These are phyloP conservation scores for Thalassia testudinum DNA, from an alignment of 116 monocot genomes.

Conservation along the genomic window DNA sequence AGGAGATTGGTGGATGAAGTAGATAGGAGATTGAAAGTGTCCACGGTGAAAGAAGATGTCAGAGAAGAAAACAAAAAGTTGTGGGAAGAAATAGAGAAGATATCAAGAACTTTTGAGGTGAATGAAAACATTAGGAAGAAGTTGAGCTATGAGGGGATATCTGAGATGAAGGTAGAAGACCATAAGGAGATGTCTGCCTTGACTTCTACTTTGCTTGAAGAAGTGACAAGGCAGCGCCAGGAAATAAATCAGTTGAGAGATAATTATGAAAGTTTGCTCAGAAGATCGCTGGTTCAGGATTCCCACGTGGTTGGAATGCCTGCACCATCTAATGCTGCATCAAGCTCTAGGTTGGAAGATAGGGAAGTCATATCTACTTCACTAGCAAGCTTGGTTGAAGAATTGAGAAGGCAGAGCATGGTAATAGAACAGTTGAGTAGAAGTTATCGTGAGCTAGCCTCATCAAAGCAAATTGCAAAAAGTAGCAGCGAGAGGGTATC, in stretches of 20 bases:
- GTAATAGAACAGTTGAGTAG: constrained; percentile 19
- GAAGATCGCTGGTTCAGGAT: constrained; percentile 1
- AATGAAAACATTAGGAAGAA: no score
- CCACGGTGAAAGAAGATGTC: no score
- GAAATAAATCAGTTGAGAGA: constrained; percentile 13
- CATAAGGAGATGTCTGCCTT: constrained; percentile 1
- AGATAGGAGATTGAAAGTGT: no score
- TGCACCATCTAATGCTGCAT: background rate
- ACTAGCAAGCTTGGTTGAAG: constrained; percentile 10
- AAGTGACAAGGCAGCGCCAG: constrained; percentile 9
- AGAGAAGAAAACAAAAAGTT: no score
- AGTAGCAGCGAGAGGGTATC: constrained; percentile 3
- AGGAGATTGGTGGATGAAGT: no score
- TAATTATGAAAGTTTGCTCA: constrained; percentile 7
- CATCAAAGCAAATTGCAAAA: constrained; percentile 8
- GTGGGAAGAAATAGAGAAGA: no score
- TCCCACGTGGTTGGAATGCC: background rate
- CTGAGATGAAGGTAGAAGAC: no score
- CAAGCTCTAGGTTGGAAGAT: constrained; percentile 3
- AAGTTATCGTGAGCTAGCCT: constrained; percentile 14
- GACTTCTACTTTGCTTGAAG: constrained; percentile 8
- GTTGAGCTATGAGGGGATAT: no score
- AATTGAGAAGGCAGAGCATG: constrained; percentile 10
- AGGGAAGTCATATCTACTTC: constrained; percentile 4
- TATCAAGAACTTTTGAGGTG: no score